Evolutionary conservation across 2,329 filamentous ascomycete species (phyloP).

Genomic region (Colletotrichum sojae): DNA sequence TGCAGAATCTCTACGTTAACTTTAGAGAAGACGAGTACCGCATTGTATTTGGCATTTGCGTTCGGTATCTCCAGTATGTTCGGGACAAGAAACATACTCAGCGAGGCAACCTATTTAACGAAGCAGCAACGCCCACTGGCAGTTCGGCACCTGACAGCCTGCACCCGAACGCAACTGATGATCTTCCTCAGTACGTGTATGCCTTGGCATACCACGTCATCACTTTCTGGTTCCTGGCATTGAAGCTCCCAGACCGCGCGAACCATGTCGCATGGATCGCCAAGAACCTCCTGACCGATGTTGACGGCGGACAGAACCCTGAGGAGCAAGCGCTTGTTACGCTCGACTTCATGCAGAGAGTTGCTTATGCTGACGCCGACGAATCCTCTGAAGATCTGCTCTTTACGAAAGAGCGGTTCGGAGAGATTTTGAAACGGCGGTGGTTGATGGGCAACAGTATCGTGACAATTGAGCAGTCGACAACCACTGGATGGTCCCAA

Average conservation of each 20-base stretch:
- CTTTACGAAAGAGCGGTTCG: constrained; percentile 76
- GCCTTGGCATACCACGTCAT: constrained; percentile 95
- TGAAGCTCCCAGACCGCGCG: constrained; percentile 87
- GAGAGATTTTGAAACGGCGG: constrained; percentile 75
- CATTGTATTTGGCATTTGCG: constrained; percentile 94
- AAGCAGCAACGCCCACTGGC: constrained; percentile 47
- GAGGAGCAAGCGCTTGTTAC: constrained; percentile 96
- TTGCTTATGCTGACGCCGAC: constrained; percentile 87
- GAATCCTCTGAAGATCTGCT: constrained; percentile 77
- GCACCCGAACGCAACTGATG: constrained; percentile 65
- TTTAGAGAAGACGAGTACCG: constrained; percentile 93
- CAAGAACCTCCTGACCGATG: constrained; percentile 85
- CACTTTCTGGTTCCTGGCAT: constrained; percentile 94
- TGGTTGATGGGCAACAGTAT: constrained; percentile 84
- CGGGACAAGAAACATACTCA: constrained; percentile 73
- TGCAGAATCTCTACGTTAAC: constrained; percentile 88
- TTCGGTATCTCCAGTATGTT: constrained; percentile 92
- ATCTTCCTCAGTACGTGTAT: constrained; percentile 93
- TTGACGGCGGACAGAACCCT: constrained; percentile 79
- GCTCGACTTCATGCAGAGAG: constrained; percentile 93
- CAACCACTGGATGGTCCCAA: constrained; percentile 76
- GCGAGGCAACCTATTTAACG: constrained; percentile 61
- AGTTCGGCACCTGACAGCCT: constrained; percentile 28
- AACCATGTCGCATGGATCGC: constrained; percentile 93
- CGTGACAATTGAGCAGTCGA: constrained; percentile 80